Evolutionary conservation across 176 grass and related monocot genomes (phyloP), one percentile per base, ranked within the genome.

Genomic region (Ampelocalamus luodianensis): DNA sequence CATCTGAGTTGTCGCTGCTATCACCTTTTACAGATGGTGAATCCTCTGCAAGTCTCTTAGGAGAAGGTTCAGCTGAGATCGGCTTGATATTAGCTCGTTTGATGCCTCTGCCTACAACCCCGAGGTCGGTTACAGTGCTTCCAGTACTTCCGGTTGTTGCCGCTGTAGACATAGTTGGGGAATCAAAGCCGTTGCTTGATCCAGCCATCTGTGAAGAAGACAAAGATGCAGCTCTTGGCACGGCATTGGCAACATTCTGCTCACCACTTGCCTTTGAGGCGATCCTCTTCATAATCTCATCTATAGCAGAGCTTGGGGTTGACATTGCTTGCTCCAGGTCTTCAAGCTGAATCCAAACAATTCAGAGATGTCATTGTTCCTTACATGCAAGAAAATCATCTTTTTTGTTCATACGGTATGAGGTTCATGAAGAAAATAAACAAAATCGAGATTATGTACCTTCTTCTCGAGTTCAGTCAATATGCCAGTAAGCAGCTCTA

Each of bases 381-480:
- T 53, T 42, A 27, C 16, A 76, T 72, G 10, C 43, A 80, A 79
- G 29, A 51, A 3, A 68, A 39, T 36, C 15, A 24, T 80, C 7
- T 50, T 66, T 18, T 23, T 76, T 10, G 20, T 65, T 23, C 37
- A 71, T 46, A 83, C 10, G 72, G n/a, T 34, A 53, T 16, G 14
- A 79, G 32, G 65, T 48, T 74, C 18, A 79, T 69, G 79, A 91
- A 15, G 4, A 73, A 59, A 79, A 77, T 26, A 26, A 69, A 79
- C 15, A 32, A 16, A 69, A 68, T 46, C 24, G 0, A 63, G 46
- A 46, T 49, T 68, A 79, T 24, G 76, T 98, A 99, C 96, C 96
- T 99, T 99, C 85, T 95, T 94, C 82, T 96, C 93, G 27, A 99
- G 93, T n/a, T 99, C 96, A 94, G 78, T 71, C 59, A 92, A 86